phyloP scores from a whole-genome alignment of 163 green algal species.

The Coccomyxa subellipsoidea region DNA sequence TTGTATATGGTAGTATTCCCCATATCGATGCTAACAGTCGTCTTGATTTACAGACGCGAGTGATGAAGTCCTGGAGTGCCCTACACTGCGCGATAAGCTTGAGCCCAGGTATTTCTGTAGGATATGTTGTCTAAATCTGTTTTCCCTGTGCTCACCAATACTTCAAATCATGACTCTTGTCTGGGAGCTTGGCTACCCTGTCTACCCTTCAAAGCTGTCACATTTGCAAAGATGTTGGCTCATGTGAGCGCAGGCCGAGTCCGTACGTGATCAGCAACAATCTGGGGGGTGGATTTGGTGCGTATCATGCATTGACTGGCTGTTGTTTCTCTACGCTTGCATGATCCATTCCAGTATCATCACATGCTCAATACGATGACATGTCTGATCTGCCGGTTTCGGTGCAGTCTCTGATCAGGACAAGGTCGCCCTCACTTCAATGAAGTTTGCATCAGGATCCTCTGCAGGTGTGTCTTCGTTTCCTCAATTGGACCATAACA shows the following conservation, averaged over 20 bases:
- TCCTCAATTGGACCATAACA: too few relatives aligned
- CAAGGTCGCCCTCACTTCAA: constrained; percentile 74
- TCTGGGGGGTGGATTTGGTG: constrained; percentile 78
- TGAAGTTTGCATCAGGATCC: constrained; percentile 64
- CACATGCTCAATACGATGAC: not conserved
- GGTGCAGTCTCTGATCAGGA: constrained; percentile 72
- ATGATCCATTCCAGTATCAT: too few relatives aligned
- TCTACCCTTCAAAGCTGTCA: too few relatives aligned
- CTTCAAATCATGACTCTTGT: not conserved
- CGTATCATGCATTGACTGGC: not conserved
- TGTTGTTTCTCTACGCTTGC: too few relatives aligned
- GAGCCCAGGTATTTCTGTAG: constrained; percentile 27
- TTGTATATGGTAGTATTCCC: too few relatives aligned
- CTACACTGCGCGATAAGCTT: constrained; percentile 38
- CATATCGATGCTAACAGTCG: too few relatives aligned
- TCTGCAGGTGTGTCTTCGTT: constrained; percentile 65
- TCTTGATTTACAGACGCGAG: constrained; percentile 5
- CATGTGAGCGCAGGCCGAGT: constrained; percentile 49
- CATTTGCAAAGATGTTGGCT: too few relatives aligned
- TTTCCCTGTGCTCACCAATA: not conserved
- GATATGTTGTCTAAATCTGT: not conserved
- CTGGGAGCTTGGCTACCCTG: too few relatives aligned
- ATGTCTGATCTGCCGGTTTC: not conserved
- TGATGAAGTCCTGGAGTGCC: constrained; percentile 38
- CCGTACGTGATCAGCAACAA: constrained; percentile 74